Evolutionary conservation across 2,329 filamentous ascomycete species (phyloP).

Genomic region (Fusarium sp.): DNA sequence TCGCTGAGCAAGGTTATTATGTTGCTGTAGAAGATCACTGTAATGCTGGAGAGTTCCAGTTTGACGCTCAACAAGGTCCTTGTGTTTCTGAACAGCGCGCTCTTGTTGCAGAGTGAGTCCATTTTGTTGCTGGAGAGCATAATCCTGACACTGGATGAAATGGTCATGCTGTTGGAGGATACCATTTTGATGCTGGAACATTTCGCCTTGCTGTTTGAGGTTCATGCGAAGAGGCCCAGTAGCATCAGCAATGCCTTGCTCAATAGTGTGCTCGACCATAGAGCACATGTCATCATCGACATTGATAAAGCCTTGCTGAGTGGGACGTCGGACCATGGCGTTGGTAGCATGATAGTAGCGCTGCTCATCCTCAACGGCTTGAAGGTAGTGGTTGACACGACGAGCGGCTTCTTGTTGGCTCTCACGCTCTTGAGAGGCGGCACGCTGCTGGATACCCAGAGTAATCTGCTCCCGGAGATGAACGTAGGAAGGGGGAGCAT

Average conservation of each 20-base stretch:
- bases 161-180: neutral
- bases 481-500: slow-evolving; percentile 38
- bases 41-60: neutral
- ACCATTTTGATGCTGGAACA: slow-evolving; percentile 1
- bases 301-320: slow-evolving; percentile 10
- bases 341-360: slow-evolving; percentile 30
- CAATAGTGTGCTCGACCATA: slow-evolving; percentile 48
- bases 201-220: slow-evolving; percentile 43
- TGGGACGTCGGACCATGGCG: neutral
- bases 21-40: slow-evolving; percentile 16
- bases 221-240: slow-evolving; percentile 47
- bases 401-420: slow-evolving; percentile 39
- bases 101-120: neutral
- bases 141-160: neutral
- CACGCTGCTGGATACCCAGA: slow-evolving; percentile 51
- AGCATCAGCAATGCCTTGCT: slow-evolving; percentile 49
- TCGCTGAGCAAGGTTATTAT: slow-evolving; percentile 37
- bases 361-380: slow-evolving; percentile 42
- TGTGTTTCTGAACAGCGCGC: neutral
- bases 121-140: neutral
- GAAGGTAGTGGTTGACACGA: slow-evolving; percentile 43
- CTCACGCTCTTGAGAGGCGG: slow-evolving; percentile 32
- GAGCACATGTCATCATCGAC: slow-evolving; percentile 44
- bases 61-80: neutral
- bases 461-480: slow-evolving; percentile 49